Percentiles rank a stretch among this genome's conserved stretches.
phyloP scores from a whole-genome alignment of 164 flowering plant species.

The grape (Vitis vinifera) region DNA sequence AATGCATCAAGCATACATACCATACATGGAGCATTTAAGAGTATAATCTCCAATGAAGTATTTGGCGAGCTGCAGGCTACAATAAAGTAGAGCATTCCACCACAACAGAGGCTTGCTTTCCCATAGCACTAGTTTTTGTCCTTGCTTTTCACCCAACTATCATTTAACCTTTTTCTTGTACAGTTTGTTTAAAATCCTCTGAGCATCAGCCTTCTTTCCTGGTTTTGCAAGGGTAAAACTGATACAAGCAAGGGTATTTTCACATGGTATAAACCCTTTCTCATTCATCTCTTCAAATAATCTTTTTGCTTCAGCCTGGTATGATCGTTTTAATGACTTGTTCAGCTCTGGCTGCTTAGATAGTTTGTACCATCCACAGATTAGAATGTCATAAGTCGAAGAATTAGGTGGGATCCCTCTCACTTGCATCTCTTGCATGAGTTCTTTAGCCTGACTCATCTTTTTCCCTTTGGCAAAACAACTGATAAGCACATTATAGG shows the following conservation, averaged over 20 bases:
- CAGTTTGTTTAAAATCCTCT: constrained; percentile 33
- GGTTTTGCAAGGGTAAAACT: constrained; percentile 47
- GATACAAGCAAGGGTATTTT: constrained; percentile 45
- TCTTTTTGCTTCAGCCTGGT: constrained; percentile 49
- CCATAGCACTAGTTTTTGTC: background rate
- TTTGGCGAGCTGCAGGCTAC: too few relatives aligned
- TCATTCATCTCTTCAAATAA: constrained; percentile 63
- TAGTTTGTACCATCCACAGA: constrained; percentile 77
- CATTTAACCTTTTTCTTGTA: constrained; percentile 23
- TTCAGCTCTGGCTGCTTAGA: constrained; percentile 46
- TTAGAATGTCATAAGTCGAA: constrained; percentile 78
- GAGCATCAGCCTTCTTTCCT: constrained; percentile 46
- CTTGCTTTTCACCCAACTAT: background rate
- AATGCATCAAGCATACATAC: too few relatives aligned
- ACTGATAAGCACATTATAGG: constrained; percentile 74
- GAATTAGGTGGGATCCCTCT: constrained; percentile 68
- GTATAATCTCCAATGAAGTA: too few relatives aligned
- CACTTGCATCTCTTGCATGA: constrained; percentile 75
- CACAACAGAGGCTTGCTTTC: too few relatives aligned
- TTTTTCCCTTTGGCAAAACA: constrained; percentile 63
- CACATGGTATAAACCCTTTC: constrained; percentile 51
- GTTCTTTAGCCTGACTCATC: constrained; percentile 86
- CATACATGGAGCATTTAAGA: too few relatives aligned
- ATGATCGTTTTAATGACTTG: constrained; percentile 30
- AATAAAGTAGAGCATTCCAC: too few relatives aligned